phyloP scores from a whole-genome alignment of 1,139 yeast species.

The Geotrichum siamense region DNA sequence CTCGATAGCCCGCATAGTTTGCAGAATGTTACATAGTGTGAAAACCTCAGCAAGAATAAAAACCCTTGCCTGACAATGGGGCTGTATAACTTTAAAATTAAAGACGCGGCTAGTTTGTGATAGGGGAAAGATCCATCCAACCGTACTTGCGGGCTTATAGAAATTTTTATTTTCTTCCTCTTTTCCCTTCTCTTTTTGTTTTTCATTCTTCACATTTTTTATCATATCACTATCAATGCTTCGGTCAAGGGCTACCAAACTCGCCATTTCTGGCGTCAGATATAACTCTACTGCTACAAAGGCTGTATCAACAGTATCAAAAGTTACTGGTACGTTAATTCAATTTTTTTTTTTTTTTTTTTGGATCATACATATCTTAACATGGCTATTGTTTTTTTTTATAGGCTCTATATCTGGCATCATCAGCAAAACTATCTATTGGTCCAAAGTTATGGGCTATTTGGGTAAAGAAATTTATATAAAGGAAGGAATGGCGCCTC shows the following conservation, averaged over 20 bases:
- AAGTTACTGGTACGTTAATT: slow-evolving; percentile 45
- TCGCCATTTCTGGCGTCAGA: slow-evolving; percentile 15
- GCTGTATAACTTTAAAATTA: too few relatives aligned
- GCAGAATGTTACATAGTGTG: too few relatives aligned
- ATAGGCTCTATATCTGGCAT: neutral
- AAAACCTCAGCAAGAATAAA: too few relatives aligned
- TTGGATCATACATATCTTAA: too few relatives aligned
- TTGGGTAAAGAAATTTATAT: slow-evolving; percentile 83
- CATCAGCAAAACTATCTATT: slow-evolving; percentile 45
- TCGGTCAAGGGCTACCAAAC: slow-evolving; percentile 10
- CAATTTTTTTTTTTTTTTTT: too few relatives aligned
- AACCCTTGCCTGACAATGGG: too few relatives aligned
- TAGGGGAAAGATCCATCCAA: too few relatives aligned
- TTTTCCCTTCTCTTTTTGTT: neutral
- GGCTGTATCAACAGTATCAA: slow-evolving; percentile 25
- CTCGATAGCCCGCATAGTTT: too few relatives aligned
- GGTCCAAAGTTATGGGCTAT: slow-evolving; percentile 86
- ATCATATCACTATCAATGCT: slow-evolving; percentile 1
- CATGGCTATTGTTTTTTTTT: too few relatives aligned
- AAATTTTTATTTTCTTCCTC: neutral
- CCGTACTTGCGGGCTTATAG: too few relatives aligned
- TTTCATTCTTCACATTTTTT: neutral
- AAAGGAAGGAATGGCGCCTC: slow-evolving; percentile 92
- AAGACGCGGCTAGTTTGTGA: too few relatives aligned
- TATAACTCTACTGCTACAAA: slow-evolving; percentile 18